Evolutionary conservation across 495 filamentous ascomycete genomes (phyloP).

Genomic region (Hapsidospora chrysogenum): DNA sequence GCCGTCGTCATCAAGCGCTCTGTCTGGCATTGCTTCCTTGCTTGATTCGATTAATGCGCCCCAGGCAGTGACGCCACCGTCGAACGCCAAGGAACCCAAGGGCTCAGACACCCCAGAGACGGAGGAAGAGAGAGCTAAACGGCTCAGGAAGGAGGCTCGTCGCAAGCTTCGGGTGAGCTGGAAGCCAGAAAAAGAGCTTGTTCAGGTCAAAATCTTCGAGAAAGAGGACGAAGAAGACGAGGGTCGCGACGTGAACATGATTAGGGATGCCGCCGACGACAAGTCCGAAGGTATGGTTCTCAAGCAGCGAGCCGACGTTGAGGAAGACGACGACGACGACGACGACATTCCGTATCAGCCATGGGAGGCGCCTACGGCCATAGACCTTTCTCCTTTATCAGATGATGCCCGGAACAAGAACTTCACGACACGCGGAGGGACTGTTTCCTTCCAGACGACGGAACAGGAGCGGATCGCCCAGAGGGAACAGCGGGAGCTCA

Average conservation of each 20-base stretch:
- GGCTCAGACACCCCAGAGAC: conserved; percentile 46
- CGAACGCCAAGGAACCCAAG: conserved; percentile 29
- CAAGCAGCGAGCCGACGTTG: conserved; percentile 43
- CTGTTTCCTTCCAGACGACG: conserved; percentile 36
- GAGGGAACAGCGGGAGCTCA: conserved; percentile 62
- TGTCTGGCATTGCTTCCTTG: conserved; percentile 20
- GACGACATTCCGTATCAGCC: conserved; percentile 14
- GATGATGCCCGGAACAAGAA: conserved; percentile 32
- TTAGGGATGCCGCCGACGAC: conserved; percentile 53
- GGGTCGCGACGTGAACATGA: conserved; percentile 46
- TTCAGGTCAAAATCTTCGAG: conserved; percentile 54
- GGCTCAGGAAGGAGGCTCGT: conserved; percentile 64
- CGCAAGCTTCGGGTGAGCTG: conserved; percentile 49
- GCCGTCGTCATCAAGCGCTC: conserved; percentile 2
- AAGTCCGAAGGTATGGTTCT: conserved; percentile 66
- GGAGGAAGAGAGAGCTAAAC: conserved; percentile 51
- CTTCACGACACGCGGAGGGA: conserved; percentile 48
- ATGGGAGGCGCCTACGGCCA: conserved; percentile 19
- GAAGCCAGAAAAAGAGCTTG: conserved; percentile 55
- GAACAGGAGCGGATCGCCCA: conserved; percentile 53
- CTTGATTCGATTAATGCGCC: conserved; percentile 51
- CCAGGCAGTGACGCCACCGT: conserved; percentile 24
- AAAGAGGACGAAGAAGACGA: conserved; percentile 62
- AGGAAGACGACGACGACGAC: conserved; percentile 46
- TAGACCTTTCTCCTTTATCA: conserved; percentile 40